These are phyloP conservation scores for Hypoxylon sp. DNA, from an alignment of 2,329 filamentous ascomycete species.

Conservation along the genomic window DNA sequence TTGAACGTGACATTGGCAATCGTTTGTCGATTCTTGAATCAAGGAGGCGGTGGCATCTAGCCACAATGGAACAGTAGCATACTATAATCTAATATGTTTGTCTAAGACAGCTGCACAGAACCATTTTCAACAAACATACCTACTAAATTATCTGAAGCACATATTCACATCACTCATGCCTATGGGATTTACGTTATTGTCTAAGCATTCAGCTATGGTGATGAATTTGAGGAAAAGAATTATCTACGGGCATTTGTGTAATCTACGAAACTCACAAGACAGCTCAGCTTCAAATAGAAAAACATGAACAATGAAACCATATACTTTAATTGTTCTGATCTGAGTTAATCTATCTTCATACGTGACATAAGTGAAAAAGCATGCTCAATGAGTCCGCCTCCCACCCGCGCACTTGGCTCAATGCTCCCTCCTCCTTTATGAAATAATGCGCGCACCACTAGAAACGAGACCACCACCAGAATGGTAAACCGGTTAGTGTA, in stretches of 20 bases:
- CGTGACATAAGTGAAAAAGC: conserved; percentile 41
- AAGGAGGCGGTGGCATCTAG: not conserved
- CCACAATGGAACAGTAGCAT: not conserved
- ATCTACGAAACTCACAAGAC: not conserved
- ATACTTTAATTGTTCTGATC: conserved; percentile 48
- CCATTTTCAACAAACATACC: not conserved
- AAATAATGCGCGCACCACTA: conserved; percentile 48
- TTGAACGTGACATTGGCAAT: not conserved
- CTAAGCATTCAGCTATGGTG: not conserved
- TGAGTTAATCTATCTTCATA: conserved; percentile 43
- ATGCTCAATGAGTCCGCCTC: conserved; percentile 48
- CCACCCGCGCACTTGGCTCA: conserved; percentile 47
- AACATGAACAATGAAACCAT: conserved; percentile 32
- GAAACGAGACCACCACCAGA: conserved; percentile 45
- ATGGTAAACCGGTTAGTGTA: conserved; percentile 45
- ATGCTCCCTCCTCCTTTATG: conserved; percentile 51
- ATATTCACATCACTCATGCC: not conserved
- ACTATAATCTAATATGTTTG: not conserved
- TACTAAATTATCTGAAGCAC: not conserved
- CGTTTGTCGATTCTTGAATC: not conserved
- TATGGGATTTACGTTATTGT: not conserved
- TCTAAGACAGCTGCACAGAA: not conserved
- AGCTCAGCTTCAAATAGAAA: not conserved
- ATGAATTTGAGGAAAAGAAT: not conserved
- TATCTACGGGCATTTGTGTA: not conserved